Conservation (phyloP, 1,284 basidiomycete genomes). For the Cutaneotrichosporon sp. region DNA sequence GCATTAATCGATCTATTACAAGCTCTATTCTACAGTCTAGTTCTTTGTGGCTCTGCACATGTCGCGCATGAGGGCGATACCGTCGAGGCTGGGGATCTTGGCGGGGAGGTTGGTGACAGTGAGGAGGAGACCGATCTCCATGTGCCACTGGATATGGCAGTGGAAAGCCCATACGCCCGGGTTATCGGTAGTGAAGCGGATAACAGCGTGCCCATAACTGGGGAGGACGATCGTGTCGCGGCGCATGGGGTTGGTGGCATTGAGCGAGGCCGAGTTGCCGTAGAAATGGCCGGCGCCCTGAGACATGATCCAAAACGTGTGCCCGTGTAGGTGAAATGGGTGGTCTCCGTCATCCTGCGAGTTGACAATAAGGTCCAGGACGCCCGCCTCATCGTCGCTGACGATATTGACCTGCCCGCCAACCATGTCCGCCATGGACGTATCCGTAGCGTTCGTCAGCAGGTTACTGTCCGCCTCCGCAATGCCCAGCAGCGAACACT, state of each 20-base stretch:
- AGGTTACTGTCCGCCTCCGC: not conserved
- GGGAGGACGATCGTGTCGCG: constrained; percentile 31
- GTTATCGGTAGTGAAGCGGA: constrained; percentile 26
- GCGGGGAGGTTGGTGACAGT: constrained; percentile 14
- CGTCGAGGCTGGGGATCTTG: not conserved
- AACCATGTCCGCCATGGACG: not conserved
- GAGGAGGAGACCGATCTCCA: constrained; percentile 17
- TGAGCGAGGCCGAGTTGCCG: constrained; percentile 12
- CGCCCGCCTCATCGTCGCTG: constrained; percentile 7
- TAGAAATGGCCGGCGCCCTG: constrained; percentile 11
- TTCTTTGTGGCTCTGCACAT: no score
- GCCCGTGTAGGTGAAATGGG: constrained; percentile 35
- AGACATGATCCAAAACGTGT: constrained; percentile 25
- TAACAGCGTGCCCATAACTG: constrained; percentile 16
- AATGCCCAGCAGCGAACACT: not conserved
- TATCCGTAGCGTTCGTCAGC: not conserved
- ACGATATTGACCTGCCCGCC: constrained; percentile 21
- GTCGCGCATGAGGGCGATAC: no score
- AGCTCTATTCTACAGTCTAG: no score
- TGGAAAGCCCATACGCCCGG: constrained; percentile 28
- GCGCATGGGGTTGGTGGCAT: constrained; percentile 24
- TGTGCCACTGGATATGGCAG: constrained; percentile 32
- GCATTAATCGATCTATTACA: no score
- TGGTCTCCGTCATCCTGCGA: constrained; percentile 27
- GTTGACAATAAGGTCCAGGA: constrained; percentile 26